Conservation (phyloP, 306 rosid genomes). For the Oemleria cerasiformis region DNA sequence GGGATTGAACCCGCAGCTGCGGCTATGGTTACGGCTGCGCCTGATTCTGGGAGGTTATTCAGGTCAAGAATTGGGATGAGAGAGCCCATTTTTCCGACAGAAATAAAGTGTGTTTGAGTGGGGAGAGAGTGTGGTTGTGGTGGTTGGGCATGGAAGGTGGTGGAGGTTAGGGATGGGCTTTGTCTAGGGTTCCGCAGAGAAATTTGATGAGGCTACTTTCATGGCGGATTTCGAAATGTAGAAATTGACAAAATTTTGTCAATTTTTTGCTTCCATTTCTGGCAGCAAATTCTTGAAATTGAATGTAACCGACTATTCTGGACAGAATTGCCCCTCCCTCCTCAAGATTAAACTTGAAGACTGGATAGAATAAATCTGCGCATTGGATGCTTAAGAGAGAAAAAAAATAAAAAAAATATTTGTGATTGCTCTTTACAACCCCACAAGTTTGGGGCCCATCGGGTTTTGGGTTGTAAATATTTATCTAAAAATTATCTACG, state of each 20-base stretch:
- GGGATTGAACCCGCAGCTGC: conserved; percentile 29
- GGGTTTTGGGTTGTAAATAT: background rate
- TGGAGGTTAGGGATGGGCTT: background rate
- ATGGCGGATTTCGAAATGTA: conserved; percentile 33
- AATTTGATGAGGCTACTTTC: conserved; percentile 19
- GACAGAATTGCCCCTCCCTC: conserved; percentile 10
- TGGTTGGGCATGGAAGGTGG: conserved; percentile 21
- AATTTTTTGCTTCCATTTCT: background rate
- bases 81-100: conserved; percentile 43
- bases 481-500: background rate
- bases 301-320: background rate
- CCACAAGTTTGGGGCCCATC: background rate
- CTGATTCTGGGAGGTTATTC: conserved; percentile 42
- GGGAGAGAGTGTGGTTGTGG: conserved; percentile 5
- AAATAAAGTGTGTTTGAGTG: conserved; percentile 5
- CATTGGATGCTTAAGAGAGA: conserved; percentile 3
- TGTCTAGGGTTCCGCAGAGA: conserved; percentile 24
- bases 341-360: background rate
- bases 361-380: background rate
- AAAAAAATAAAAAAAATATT: no score
- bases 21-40: no score
- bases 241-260: background rate
- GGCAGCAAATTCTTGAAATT: background rate
- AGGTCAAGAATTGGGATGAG: conserved; percentile 50
- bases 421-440: background rate